Evolutionary conservation across 352 stramenopile genomes (phyloP).

Genomic region (Pythium insidiosum): DNA sequence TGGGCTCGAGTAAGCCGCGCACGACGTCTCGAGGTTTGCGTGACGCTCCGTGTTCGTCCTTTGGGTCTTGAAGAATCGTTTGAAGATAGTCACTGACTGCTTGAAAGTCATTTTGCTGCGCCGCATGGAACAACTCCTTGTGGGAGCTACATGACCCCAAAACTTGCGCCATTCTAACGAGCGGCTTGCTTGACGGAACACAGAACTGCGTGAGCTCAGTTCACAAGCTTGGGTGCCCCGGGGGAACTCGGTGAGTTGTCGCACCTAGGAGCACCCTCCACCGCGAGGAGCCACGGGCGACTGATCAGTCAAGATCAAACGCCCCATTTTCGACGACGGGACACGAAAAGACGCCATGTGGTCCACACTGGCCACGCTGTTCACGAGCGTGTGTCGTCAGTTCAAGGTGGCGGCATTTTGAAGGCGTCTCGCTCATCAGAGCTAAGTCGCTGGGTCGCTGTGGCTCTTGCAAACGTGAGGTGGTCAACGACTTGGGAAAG

Average conservation of each 20-base stretch:
- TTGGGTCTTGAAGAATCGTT: constrained; percentile 30
- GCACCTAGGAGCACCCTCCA: no score
- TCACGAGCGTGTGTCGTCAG: no score
- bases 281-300: no score
- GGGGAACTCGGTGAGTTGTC: neutral
- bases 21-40: constrained; percentile 7
- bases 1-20: constrained; percentile 40
- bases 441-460: no score
- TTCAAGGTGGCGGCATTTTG: no score
- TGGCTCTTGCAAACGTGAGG: constrained; percentile 36
- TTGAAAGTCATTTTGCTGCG: constrained; percentile 59
- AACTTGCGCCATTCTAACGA: neutral
- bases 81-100: constrained; percentile 51
- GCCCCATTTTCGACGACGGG: no score
- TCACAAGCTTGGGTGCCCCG: no score
- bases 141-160: no score
- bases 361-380: no score
- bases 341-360: constrained; percentile 20
- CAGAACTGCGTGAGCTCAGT: no score
- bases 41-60: constrained; percentile 3
- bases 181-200: no score
- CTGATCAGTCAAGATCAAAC: constrained; percentile 12
- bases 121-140: constrained; percentile 65
- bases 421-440: no score
- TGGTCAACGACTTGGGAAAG: constrained; percentile 59